Conservation (phyloP, 345 rosid species). For the Populus tremula region DNA sequence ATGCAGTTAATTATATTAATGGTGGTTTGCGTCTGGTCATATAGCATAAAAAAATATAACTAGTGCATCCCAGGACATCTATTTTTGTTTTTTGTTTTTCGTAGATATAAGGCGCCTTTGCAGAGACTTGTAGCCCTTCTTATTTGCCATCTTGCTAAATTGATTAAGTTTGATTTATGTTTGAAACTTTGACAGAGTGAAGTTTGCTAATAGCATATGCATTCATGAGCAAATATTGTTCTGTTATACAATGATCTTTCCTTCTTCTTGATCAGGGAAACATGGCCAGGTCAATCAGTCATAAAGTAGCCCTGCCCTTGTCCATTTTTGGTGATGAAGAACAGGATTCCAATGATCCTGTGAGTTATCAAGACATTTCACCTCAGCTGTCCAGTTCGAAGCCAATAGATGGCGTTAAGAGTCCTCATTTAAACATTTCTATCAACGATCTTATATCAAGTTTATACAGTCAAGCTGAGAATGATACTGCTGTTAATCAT, state of each 20-base stretch:
- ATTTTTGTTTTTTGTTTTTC: neutral
- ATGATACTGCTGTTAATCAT: conserved; percentile 31
- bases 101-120: neutral
- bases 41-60: neutral
- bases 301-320: conserved; percentile 58
- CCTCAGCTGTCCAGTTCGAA: conserved; percentile 23
- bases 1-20: neutral
- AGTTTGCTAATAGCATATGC: neutral
- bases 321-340: conserved; percentile 62
- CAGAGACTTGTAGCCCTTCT: neutral
- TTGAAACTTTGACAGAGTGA: neutral
- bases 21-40: neutral
- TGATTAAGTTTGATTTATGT: neutral
- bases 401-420: conserved; percentile 29
- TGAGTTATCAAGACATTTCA: conserved; percentile 39
- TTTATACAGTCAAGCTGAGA: conserved; percentile 64
- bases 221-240: neutral
- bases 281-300: conserved; percentile 27
- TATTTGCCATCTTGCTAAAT: neutral
- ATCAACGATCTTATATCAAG: conserved; percentile 74
- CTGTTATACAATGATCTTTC: conserved; percentile 1
- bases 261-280: conserved; percentile 38
- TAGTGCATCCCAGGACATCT: neutral
- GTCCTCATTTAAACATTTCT: conserved; percentile 35
- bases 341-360: conserved; percentile 39